A percentile compares a stretch with the other conserved stretches of the same genome.
Evolutionary conservation across 106 monocot species (phyloP).

Genomic region (Apostasia shenzhenica): DNA sequence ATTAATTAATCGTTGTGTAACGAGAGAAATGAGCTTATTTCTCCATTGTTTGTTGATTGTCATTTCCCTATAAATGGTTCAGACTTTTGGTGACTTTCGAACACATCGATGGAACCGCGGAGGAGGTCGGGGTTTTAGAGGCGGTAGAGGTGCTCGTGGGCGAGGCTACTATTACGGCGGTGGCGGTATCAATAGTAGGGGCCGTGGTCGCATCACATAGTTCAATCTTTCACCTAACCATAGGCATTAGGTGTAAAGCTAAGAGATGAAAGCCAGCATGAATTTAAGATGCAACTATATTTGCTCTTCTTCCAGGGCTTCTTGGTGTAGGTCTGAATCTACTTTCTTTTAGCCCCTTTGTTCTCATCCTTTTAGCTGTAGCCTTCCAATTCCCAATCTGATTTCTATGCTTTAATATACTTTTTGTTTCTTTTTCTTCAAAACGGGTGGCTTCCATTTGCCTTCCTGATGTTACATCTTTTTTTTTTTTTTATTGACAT

Average conservation of each 20-base stretch:
- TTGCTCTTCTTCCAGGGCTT: neutral
- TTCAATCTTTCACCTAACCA: neutral
- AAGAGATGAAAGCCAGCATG: neutral
- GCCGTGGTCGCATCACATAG: conserved; percentile 17
- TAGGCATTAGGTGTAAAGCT: too few species aligned
- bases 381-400: too few species aligned
- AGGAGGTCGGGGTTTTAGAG: conserved; percentile 55
- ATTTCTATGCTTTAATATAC: too few species aligned
- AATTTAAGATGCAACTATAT: neutral
- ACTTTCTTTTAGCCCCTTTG: neutral
- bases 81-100: conserved; percentile 68
- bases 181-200: conserved; percentile 41
- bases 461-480: too few species aligned
- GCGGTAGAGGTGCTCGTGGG: conserved; percentile 27
- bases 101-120: conserved; percentile 45
- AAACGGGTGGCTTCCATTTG: too few species aligned
- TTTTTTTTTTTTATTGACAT: too few species aligned
- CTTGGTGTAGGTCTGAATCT: neutral
- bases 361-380: too few species aligned
- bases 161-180: conserved; percentile 44
- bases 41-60: too few species aligned
- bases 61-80: neutral
- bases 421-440: too few species aligned
- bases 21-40: too few species aligned
- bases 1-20: too few species aligned